Conservation (phyloP, 2,329 filamentous ascomycete genomes). For the Aureobasidium vineae region DNA sequence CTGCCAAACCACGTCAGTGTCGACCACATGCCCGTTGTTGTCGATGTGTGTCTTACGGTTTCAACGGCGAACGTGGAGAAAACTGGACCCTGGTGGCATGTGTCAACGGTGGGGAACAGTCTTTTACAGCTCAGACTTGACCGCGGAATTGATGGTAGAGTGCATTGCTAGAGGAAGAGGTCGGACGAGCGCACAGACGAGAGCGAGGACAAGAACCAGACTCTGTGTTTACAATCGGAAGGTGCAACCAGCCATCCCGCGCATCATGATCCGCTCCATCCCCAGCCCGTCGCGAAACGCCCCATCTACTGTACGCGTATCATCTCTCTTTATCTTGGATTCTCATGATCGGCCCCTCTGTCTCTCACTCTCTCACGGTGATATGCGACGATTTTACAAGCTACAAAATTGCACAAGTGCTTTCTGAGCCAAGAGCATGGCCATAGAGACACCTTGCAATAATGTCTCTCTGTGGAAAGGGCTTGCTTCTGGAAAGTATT, state of each 20-base stretch:
- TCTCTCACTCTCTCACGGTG: not conserved
- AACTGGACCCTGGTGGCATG: slow-evolving; percentile 13
- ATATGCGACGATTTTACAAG: not conserved
- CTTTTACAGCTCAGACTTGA: slow-evolving; percentile 1
- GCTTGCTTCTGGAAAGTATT: not conserved
- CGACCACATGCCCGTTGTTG: not conserved
- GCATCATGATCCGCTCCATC: slow-evolving; percentile 2
- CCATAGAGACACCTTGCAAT: not conserved
- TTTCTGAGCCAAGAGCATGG: not conserved
- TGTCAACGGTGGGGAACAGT: slow-evolving; percentile 14
- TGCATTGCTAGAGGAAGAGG: not conserved
- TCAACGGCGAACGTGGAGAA: slow-evolving; percentile 11
- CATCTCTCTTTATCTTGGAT: not conserved
- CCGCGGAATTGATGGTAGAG: not conserved
- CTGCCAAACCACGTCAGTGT: not conserved
- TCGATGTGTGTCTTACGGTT: slow-evolving; percentile 1
- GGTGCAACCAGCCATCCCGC: slow-evolving; percentile 15
- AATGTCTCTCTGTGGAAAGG: not conserved
- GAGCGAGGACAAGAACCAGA: slow-evolving; percentile 1
- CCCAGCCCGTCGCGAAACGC: slow-evolving; percentile 13
- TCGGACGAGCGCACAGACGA: not conserved
- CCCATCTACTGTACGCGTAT: not conserved
- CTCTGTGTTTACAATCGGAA: slow-evolving; percentile 22
- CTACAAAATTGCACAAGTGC: not conserved
- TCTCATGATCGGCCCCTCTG: not conserved